Evolutionary conservation across 106 monocot genomes (phyloP).

Genomic region (Dioscorea alata): DNA sequence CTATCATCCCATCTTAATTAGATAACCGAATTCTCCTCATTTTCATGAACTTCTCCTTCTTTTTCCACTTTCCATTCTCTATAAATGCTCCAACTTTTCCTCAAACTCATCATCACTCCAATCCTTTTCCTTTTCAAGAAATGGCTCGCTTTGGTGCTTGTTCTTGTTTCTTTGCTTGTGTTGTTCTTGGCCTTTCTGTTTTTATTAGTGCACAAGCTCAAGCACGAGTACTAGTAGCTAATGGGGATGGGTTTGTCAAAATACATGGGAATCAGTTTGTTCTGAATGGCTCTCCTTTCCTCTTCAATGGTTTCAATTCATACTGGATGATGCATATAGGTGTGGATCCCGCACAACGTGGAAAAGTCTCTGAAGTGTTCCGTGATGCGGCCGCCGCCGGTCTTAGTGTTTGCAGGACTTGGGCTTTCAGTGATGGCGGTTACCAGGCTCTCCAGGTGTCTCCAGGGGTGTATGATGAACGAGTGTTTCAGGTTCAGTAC

Average conservation of each 20-base stretch:
- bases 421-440: conserved; percentile 47
- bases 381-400: conserved; percentile 25
- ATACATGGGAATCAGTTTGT: conserved; percentile 18
- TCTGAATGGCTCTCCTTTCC: conserved; percentile 28
- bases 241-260: conserved; percentile 15
- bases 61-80: not conserved
- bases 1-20: no score
- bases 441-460: conserved; percentile 32
- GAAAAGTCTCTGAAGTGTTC: conserved; percentile 34
- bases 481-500: conserved; percentile 27
- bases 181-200: not conserved
- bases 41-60: no score
- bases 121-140: no score
- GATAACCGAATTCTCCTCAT: no score
- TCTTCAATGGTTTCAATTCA: conserved; percentile 59
- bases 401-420: conserved; percentile 37
- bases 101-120: not conserved
- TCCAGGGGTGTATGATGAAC: conserved; percentile 40
- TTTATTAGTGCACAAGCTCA: not conserved
- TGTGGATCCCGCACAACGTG: conserved; percentile 14
- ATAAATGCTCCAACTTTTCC: not conserved
- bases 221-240: not conserved
- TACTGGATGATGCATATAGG: conserved; percentile 56
- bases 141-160: not conserved
- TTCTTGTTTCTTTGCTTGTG: not conserved